A percentile compares a stretch with the other conserved stretches of the same genome.
These are phyloP conservation scores for Annulohypoxylon maeteangense DNA, from an alignment of 495 filamentous ascomycete species.

Conservation along the genomic window DNA sequence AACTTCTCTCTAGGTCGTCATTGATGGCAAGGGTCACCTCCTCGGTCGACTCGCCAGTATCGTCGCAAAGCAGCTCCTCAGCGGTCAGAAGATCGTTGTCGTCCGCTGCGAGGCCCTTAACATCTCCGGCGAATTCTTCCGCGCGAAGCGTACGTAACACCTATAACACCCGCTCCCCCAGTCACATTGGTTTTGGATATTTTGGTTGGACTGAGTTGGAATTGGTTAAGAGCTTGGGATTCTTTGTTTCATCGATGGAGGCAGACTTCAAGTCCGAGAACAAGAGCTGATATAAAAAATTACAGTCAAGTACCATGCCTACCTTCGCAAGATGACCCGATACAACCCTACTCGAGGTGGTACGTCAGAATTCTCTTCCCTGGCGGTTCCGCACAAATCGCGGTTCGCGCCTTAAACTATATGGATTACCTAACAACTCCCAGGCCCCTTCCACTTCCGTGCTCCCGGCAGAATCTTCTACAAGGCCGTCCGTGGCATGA, in stretches of 20 bases:
- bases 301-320: slow-evolving; percentile 99
- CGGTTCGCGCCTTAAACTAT: neutral
- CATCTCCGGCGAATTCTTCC: slow-evolving; percentile 99
- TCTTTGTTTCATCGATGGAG: neutral
- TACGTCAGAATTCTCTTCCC: slow-evolving; percentile 59
- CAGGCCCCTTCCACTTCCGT: slow-evolving; percentile 99
- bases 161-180: slow-evolving; percentile 21
- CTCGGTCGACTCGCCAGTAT: slow-evolving; percentile 98
- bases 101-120: slow-evolving; percentile 99
- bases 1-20: slow-evolving; percentile 75
- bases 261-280: slow-evolving; percentile 1
- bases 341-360: slow-evolving; percentile 98
- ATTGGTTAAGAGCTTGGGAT: slow-evolving; percentile 23
- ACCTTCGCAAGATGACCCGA: slow-evolving; percentile 99
- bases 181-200: slow-evolving; percentile 4
- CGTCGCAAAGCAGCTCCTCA: slow-evolving; percentile 99
- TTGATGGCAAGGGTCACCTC: slow-evolving; percentile 99
- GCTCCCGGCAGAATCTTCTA: slow-evolving; percentile 99
- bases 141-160: slow-evolving; percentile 93
- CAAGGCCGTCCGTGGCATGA: slow-evolving; percentile 99
- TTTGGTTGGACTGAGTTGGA: slow-evolving; percentile 19
- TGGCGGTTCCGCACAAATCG: slow-evolving; percentile 25
- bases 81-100: slow-evolving; percentile 98
- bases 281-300: slow-evolving; percentile 46
- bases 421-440: slow-evolving; percentile 53